These are phyloP conservation scores for Wickerhamomyces chambardii DNA, from an alignment of 805 yeast species.

Conservation along the genomic window DNA sequence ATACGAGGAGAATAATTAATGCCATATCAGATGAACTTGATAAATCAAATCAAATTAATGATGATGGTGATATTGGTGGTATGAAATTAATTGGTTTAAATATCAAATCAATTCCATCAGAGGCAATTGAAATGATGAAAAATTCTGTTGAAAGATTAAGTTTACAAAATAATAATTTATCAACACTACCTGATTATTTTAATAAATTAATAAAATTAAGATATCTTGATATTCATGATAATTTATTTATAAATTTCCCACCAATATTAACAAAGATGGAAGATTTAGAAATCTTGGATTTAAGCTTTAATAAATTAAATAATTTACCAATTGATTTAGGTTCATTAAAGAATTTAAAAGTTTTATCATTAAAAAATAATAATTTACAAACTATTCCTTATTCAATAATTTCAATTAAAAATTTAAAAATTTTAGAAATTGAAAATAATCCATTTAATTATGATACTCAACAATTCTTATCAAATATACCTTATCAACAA, in stretches of 20 bases:
- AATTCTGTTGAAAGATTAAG: conserved; percentile 39
- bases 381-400: conserved; percentile 45
- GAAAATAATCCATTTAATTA: conserved; percentile 51
- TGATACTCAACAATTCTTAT: conserved; percentile 34
- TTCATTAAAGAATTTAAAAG: conserved; percentile 36
- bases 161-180: conserved; percentile 41
- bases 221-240: conserved; percentile 60
- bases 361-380: conserved; percentile 55
- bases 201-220: conserved; percentile 33
- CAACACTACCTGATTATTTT: conserved; percentile 38
- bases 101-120: conserved; percentile 27
- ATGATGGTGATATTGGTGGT: conserved; percentile 9
- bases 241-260: conserved; percentile 48
- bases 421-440: conserved; percentile 49
- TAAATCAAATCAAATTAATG: conserved; percentile 10
- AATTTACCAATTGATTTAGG: conserved; percentile 35
- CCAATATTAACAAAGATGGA: conserved; percentile 24
- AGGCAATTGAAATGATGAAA: conserved; percentile 25
- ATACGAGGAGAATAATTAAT: conserved; percentile 4
- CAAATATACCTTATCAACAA: conserved; percentile 22
- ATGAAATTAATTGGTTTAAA: conserved; percentile 30
- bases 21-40: conserved; percentile 16
- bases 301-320: conserved; percentile 47
- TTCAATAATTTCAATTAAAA: conserved; percentile 37
- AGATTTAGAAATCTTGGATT: conserved; percentile 55